Evolutionary conservation across 352 stramenopile species (phyloP).

Genomic region (Pythium folliculosum): DNA sequence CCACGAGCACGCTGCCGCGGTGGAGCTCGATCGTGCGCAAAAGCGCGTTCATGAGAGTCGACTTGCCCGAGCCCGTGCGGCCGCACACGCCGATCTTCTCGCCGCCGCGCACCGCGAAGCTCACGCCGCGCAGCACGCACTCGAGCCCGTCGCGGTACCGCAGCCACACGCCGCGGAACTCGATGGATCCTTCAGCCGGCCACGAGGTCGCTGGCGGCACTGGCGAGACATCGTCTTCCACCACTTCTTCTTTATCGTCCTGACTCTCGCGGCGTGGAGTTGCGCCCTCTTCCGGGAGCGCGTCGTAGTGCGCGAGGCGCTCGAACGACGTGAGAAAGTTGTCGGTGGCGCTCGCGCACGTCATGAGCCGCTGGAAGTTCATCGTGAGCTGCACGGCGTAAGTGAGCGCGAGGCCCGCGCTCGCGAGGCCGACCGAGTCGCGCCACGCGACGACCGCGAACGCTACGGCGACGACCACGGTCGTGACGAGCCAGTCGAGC

Average conservation of each 20-base stretch:
- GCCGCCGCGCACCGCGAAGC: conserved; percentile 54
- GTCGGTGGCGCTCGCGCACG: conserved; percentile 43
- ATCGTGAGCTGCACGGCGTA: conserved; percentile 89
- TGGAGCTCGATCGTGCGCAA: conserved; percentile 40
- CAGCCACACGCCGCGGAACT: conserved; percentile 43
- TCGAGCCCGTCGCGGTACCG: conserved; percentile 48
- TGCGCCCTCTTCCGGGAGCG: conserved; percentile 52
- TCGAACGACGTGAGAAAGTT: conserved; percentile 67
- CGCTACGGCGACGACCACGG: conserved; percentile 28
- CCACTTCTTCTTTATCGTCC: too few species aligned
- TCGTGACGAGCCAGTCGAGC: conserved; percentile 39
- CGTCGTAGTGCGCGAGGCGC: conserved; percentile 36
- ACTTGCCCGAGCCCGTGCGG: conserved; percentile 62
- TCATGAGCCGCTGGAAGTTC: conserved; percentile 91
- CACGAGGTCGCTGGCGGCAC: too few species aligned
- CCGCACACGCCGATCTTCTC: conserved; percentile 79
- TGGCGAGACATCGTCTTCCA: too few species aligned
- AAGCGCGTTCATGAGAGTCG: conserved; percentile 33
- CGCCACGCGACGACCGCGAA: conserved; percentile 37
- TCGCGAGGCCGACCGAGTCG: too few species aligned
- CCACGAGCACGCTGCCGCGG: conserved; percentile 72
- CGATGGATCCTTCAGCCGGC: conserved; percentile 75
- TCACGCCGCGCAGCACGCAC: conserved; percentile 39
- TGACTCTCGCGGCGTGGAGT: too few species aligned
- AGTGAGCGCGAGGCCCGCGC: conserved; percentile 86